Evolutionary conservation across 345 rosid species (phyloP), one percentile per base, ranked within the genome.

Genomic region (Eucalyptus rudis): DNA sequence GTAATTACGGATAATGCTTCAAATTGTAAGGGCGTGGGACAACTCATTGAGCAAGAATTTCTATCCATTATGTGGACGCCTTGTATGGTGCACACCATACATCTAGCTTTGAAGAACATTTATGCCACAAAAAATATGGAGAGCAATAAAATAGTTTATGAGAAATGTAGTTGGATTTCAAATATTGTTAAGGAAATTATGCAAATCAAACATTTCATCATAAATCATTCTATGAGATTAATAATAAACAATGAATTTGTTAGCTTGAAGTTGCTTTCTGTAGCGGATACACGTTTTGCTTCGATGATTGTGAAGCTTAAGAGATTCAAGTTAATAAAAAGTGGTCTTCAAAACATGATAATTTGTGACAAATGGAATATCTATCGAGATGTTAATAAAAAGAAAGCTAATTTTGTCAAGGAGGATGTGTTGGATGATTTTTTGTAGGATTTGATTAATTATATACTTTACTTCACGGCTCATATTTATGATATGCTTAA

Each of bases 41-140:
- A 49, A 49, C 17, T 49, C 7, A 49, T 49, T 49, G 3, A 49
- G 1, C 7, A 1, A 49, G 17, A 49, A 49, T 49, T 49, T 49
- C 1, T 0, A 49, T 49, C 17, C 1, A 49, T 14, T 49, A 49
- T 1, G 3, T 49, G 7, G 0, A 49, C 0, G 1, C 3, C 7
- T 14, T 49, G 0, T 49, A 2, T 14, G 7, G 17, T 49, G 7
- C 17, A 49, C 0, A 49, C 1, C 17, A 3, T 14, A 0, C 5
- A 49, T 14, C 17, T 49, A 14, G 0, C 3, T 49, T 49, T 49
- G 17, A 49, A 49, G 7, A 49, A 49, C 6, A 49, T 49, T 49
- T 49, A 2, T 49, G 7, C 7, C 1, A 0, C 7, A 49, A 14
- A 49, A 49, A 14, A 49, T 49, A 49, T 49, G 7, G 0, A 49